phyloP scores from a whole-genome alignment of 768 basidiomycete genomes.

The Mycena chlorophos region DNA sequence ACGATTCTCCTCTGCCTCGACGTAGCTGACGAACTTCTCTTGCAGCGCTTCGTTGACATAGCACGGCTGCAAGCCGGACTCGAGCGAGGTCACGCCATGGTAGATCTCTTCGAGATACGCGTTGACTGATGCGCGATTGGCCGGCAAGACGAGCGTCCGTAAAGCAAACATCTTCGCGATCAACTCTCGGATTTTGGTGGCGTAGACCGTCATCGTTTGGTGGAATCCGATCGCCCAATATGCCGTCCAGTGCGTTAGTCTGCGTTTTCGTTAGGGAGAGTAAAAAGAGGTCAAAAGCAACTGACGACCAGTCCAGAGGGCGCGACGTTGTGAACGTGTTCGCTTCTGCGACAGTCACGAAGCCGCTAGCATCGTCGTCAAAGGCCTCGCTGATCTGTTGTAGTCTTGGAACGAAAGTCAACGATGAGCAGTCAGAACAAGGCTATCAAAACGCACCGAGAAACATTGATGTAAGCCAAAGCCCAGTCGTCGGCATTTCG shows the following conservation, averaged over 20 bases:
- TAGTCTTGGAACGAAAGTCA: neutral
- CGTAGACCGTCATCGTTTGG: constrained; percentile 18
- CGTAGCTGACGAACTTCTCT: constrained; percentile 26
- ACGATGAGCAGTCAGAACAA: neutral
- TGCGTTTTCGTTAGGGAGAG: constrained; percentile 1
- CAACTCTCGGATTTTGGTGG: constrained; percentile 20
- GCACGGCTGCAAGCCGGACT: constrained; percentile 20
- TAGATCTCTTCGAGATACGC: constrained; percentile 27
- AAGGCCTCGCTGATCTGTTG: constrained; percentile 33
- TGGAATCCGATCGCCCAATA: constrained; percentile 35
- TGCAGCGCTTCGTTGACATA: constrained; percentile 23
- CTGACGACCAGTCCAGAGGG: constrained; percentile 33
- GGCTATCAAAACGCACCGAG: constrained; percentile 5
- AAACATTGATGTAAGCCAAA: constrained; percentile 29
- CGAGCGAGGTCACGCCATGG: constrained; percentile 12
- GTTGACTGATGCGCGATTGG: constrained; percentile 27
- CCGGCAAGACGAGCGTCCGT: constrained; percentile 22
- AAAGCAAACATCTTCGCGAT: constrained; percentile 25
- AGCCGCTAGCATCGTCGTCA: constrained; percentile 39
- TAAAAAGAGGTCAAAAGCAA: neutral
- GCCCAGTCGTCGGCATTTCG: constrained; percentile 30
- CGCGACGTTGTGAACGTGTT: constrained; percentile 31
- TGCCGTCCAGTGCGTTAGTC: constrained; percentile 32
- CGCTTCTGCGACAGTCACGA: constrained; percentile 33
- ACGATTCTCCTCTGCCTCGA: constrained; percentile 27